Evolutionary conservation across 2,329 filamentous ascomycete genomes (phyloP).

Genomic region (Metarhizium album): DNA sequence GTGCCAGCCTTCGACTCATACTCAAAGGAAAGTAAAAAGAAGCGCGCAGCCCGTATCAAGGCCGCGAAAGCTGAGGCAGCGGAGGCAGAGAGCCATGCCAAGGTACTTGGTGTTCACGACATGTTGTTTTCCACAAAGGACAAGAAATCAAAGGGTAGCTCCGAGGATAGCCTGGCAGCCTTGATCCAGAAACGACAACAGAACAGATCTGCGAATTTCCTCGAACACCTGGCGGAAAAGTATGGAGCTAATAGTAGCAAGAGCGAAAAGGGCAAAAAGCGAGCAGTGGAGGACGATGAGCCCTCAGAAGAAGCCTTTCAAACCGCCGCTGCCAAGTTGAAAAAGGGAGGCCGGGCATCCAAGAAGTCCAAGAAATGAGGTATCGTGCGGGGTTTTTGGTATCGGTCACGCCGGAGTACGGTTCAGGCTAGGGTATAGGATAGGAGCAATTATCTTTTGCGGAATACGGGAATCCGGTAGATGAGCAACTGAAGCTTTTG

Average conservation of each 20-base stretch:
- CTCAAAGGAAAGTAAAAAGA: slow-evolving; percentile 59
- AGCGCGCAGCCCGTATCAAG: slow-evolving; percentile 46
- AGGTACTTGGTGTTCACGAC: slow-evolving; percentile 64
- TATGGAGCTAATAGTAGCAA: slow-evolving; percentile 42
- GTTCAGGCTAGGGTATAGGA: not conserved
- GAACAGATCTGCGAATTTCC: slow-evolving; percentile 47
- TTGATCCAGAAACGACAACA: slow-evolving; percentile 65
- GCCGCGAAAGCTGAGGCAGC: slow-evolving; percentile 55
- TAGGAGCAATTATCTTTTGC: not conserved
- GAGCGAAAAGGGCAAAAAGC: slow-evolving; percentile 41
- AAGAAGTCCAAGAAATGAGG: slow-evolving; percentile 4
- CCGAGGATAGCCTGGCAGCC: slow-evolving; percentile 52
- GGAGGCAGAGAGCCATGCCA: slow-evolving; percentile 65
- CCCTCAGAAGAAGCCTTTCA: slow-evolving; percentile 52
- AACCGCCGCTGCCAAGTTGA: slow-evolving; percentile 40
- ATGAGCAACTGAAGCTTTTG: too few species aligned
- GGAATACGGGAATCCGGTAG: too few species aligned
- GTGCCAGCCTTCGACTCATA: slow-evolving; percentile 60
- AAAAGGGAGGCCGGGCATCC: slow-evolving; percentile 15
- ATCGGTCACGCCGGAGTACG: slow-evolving; percentile 4
- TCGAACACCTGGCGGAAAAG: slow-evolving; percentile 68
- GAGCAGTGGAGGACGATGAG: slow-evolving; percentile 46
- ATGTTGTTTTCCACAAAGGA: slow-evolving; percentile 51
- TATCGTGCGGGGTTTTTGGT: not conserved
- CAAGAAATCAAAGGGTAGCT: slow-evolving; percentile 28